Conservation (phyloP, 2,329 filamentous ascomycete species). For the Monosporascus sp. region DNA sequence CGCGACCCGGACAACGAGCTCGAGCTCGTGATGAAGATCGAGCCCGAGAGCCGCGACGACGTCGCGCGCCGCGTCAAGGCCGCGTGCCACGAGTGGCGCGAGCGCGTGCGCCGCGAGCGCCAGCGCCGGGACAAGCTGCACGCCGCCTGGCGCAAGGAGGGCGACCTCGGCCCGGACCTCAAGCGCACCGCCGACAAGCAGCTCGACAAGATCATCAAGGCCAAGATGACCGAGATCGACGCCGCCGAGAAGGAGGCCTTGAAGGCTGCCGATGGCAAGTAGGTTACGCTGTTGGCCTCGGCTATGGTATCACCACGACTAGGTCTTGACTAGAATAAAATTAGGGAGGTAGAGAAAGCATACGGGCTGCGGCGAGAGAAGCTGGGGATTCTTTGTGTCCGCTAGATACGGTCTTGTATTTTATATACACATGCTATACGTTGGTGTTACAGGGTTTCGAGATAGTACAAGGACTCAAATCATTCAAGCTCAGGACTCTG, state of each 20-base stretch:
- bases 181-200: constrained; percentile 36
- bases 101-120: constrained; percentile 42
- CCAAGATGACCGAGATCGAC: constrained; percentile 44
- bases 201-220: constrained; percentile 41
- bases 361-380: not conserved
- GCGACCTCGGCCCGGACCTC: constrained; percentile 39
- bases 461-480: not conserved
- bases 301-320: not conserved
- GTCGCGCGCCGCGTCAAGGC: constrained; percentile 39
- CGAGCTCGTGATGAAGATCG: constrained; percentile 50
- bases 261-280: constrained; percentile 30
- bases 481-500: not conserved
- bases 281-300: not conserved
- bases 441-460: too few species aligned
- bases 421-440: too few species aligned
- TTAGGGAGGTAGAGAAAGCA: not conserved
- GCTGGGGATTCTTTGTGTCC: too few species aligned
- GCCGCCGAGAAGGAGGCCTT: constrained; percentile 44
- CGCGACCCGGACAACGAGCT: constrained; percentile 53
- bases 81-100: constrained; percentile 45
- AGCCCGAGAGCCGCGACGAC: constrained; percentile 47
- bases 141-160: constrained; percentile 44
- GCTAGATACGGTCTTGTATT: too few species aligned
- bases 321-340: not conserved
- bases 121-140: constrained; percentile 45